Percentiles rank a stretch among this genome's conserved stretches.
These are phyloP conservation scores for Penicillium sp. DNA, from an alignment of 2,329 filamentous ascomycete genomes.

Conservation along the genomic window DNA sequence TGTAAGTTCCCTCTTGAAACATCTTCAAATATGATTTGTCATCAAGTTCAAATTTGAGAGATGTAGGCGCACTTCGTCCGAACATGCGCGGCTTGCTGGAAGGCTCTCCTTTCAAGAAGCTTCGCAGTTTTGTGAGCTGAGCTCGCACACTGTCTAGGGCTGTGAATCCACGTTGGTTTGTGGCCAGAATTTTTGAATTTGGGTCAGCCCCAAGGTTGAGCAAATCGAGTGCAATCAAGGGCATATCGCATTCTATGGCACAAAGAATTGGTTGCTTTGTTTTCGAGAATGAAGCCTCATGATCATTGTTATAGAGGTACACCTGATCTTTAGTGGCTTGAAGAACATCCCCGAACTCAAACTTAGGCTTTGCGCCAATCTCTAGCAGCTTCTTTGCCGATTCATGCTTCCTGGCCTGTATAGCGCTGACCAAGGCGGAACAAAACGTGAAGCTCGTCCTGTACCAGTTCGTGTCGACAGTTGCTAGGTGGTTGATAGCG, in stretches of 20 bases:
- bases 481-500: slow-evolving; percentile 64
- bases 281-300: slow-evolving; percentile 46
- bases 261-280: slow-evolving; percentile 65
- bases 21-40: slow-evolving; percentile 52
- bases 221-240: slow-evolving; percentile 56
- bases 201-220: slow-evolving; percentile 64
- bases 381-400: slow-evolving; percentile 62
- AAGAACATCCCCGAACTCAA: slow-evolving; percentile 56
- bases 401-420: slow-evolving; percentile 52
- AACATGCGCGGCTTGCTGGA: neutral
- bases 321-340: slow-evolving; percentile 17
- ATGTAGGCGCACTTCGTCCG: slow-evolving; percentile 4
- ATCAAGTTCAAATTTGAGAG: slow-evolving; percentile 35
- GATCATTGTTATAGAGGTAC: slow-evolving; percentile 46
- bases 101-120: slow-evolving; percentile 40
- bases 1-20: slow-evolving; percentile 58
- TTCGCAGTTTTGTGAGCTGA: slow-evolving; percentile 51
- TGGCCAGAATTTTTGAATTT: slow-evolving; percentile 54
- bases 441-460: slow-evolving; percentile 30
- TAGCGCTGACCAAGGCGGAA: slow-evolving; percentile 59
- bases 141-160: slow-evolving; percentile 61
- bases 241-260: slow-evolving; percentile 55
- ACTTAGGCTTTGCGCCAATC: slow-evolving; percentile 57
- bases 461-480: slow-evolving; percentile 35
- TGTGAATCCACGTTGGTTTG: slow-evolving; percentile 33